A percentile compares a stretch with the other conserved stretches of the same genome.
These are phyloP conservation scores for Ceratocystis cubensis DNA, from an alignment of 2,329 filamentous ascomycete genomes.

Conservation along the genomic window DNA sequence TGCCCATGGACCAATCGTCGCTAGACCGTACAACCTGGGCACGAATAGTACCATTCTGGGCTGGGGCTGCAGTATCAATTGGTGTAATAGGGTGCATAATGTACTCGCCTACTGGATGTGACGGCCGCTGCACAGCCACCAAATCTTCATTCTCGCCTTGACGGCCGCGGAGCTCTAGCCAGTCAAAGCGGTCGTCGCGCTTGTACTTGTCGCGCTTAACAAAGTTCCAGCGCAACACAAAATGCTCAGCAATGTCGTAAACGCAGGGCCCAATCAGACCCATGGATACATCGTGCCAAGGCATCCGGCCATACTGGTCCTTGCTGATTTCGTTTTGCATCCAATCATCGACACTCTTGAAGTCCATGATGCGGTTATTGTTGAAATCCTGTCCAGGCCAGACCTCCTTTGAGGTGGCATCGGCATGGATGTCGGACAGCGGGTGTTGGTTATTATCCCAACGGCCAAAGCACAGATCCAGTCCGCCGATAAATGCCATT, in stretches of 20 bases:
- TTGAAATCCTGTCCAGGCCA: conserved; percentile 98
- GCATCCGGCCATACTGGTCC: conserved; percentile 85
- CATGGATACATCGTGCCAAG: conserved; percentile 95
- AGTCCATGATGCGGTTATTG: conserved; percentile 94
- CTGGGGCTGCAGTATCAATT: conserved; percentile 50
- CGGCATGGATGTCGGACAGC: conserved; percentile 76
- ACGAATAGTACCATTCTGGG: conserved; percentile 59
- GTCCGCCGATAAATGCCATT: conserved; percentile 81
- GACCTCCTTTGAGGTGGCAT: conserved; percentile 66
- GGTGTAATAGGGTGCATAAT: conserved; percentile 64
- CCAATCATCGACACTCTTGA: conserved; percentile 82
- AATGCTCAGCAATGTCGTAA: conserved; percentile 91
- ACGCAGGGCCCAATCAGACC: conserved; percentile 79
- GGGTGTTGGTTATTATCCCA: conserved; percentile 84
- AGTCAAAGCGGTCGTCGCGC: conserved; percentile 69
- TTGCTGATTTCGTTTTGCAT: conserved; percentile 87
- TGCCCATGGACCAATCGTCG: conserved; percentile 86
- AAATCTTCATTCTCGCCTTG: conserved; percentile 71
- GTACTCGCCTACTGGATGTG: conserved; percentile 81
- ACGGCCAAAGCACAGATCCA: conserved; percentile 90
- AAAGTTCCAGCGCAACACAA: conserved; percentile 91
- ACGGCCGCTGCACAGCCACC: conserved; percentile 75
- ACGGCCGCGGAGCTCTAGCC: conserved; percentile 67
- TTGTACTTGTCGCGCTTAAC: conserved; percentile 97
- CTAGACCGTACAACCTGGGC: conserved; percentile 85